Evolutionary conservation across 352 stramenopile genomes (phyloP), one percentile per base, ranked within the genome.

Genomic region (Globisporangium viniferum): DNA sequence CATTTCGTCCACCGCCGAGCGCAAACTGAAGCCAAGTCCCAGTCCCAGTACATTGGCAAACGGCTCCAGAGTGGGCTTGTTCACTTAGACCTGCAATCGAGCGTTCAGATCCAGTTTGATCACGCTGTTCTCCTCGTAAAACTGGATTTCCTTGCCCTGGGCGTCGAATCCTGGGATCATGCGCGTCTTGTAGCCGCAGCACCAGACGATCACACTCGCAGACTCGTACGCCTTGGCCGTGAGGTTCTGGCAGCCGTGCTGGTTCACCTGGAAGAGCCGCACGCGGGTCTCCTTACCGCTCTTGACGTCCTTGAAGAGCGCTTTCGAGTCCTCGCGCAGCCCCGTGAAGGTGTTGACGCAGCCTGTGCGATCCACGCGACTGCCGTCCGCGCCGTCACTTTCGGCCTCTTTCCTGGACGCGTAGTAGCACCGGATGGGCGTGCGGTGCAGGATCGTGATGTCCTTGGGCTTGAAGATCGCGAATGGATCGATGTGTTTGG

Each of bases 331-430:
- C 66, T 93, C 88, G 2, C 89, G 81, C 8, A 97, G 65, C 0
- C 90, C 90, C 0, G 81, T 93, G 67, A 97, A 97, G 12, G 88
- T 92, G 69, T 96, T 93, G 39, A 96, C 74, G 24, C 87, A 91
- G 0, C 89, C 90, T 0, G 73, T 79, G 7, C 84, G 80, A 53
- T 95, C 84, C 0, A 77, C 69, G 44, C 77, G 79, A 64, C 75
- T 89, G 10, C 74, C 77, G 53, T 86, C 78, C 0, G 78, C 88
- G 35, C 79, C 76, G 22, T 96, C 88, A 1, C 74, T 75, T 60
- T 96, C 85, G 2, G 90, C 90, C 33, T 96, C 86, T 63, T 92
- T 92, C 57, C 82, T 81, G 1, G 84, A 87, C 2, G 62, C 71
- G 66, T 96, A 96, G 66, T 89, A 96, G 48, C 89, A 93, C 20